phyloP scores from a whole-genome alignment of 192 early-diverging fungal genomes.

The Glomus cerebriforme region DNA sequence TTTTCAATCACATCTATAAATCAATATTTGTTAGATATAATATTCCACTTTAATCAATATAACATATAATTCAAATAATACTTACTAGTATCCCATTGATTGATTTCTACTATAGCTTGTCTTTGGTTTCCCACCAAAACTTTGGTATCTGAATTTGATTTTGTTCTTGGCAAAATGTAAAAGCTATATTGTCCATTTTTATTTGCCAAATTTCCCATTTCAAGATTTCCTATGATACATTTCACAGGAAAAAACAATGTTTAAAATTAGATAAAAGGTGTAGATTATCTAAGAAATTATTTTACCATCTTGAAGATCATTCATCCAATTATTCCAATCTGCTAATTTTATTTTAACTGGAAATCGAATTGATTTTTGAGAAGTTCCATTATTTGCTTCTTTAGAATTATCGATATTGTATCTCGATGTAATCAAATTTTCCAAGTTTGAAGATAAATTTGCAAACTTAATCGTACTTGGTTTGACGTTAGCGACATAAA shows the following conservation, averaged over 20 bases:
- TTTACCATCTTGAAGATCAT: background rate
- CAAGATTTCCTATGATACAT: background rate
- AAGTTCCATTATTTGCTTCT: background rate
- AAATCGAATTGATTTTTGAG: conserved; percentile 25
- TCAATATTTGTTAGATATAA: background rate
- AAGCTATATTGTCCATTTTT: conserved; percentile 43
- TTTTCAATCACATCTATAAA: conserved; percentile 37
- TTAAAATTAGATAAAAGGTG: background rate
- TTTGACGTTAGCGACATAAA: conserved; percentile 10
- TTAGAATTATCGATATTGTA: background rate
- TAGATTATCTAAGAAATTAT: background rate
- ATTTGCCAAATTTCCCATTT: background rate
- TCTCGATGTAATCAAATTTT: conserved; percentile 10
- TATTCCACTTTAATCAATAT: background rate
- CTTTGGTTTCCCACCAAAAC: conserved; percentile 38
- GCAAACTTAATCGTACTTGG: conserved; percentile 14
- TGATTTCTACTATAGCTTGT: conserved; percentile 36
- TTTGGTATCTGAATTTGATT: background rate
- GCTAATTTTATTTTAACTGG: conserved; percentile 27
- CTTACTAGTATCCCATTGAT: conserved; percentile 39
- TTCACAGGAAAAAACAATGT: conserved; percentile 5
- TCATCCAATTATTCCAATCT: conserved; percentile 18
- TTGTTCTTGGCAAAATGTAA: conserved; percentile 36
- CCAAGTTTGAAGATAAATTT: background rate
- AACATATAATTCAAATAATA: background rate